phyloP scores from a whole-genome alignment of 2,329 filamentous ascomycete genomes.

The Byssoonygena ceratinophila region DNA sequence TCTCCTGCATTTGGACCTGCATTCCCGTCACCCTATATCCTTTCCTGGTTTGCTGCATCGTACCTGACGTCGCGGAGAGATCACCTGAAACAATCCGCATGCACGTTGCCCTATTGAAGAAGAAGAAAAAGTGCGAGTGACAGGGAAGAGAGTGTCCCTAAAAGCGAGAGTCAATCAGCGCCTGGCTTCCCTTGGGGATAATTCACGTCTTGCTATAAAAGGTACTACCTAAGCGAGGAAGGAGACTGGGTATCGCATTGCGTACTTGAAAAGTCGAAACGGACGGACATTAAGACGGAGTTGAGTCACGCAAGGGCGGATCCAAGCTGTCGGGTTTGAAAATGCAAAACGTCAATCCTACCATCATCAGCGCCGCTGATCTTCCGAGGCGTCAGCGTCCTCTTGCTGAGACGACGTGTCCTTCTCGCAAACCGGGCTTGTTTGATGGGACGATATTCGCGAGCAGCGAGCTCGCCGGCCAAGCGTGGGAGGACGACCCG shows the following conservation, averaged over 20 bases:
- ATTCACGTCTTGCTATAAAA: background rate
- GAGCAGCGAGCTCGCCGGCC: background rate
- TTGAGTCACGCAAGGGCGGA: background rate
- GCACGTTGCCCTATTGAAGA: background rate
- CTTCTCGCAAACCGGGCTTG: constrained; percentile 27
- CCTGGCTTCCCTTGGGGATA: background rate
- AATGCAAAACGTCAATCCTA: constrained; percentile 73
- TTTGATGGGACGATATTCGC: constrained; percentile 40
- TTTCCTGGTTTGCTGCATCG: background rate
- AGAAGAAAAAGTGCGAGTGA: background rate
- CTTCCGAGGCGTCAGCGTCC: constrained; percentile 66
- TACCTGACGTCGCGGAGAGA: background rate
- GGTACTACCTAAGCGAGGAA: background rate
- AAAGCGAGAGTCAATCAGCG: background rate
- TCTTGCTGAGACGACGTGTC: constrained; percentile 30
- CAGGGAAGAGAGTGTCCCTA: background rate
- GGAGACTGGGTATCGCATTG: background rate
- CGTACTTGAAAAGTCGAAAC: background rate
- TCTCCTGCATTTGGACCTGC: background rate
- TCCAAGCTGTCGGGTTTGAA: constrained; percentile 23
- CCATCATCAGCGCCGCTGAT: constrained; percentile 77
- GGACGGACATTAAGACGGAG: background rate
- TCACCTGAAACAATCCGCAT: background rate
- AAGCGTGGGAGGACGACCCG: constrained; percentile 37
- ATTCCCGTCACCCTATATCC: background rate